Conservation (phyloP, 108 stramenopile species). For the Cyclotella choctawhatcheeana region DNA sequence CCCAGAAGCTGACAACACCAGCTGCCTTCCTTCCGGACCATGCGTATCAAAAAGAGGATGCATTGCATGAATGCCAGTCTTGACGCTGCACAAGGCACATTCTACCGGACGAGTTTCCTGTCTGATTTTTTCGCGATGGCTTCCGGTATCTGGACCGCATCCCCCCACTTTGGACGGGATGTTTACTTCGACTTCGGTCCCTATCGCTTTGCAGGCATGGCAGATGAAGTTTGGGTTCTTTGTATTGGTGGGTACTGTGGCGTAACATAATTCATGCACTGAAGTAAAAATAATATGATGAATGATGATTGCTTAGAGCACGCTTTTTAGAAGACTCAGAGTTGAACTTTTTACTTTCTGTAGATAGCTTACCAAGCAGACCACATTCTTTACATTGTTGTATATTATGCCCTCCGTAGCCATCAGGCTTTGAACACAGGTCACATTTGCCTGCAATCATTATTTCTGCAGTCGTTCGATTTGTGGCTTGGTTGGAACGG, state of each 20-base stretch:
- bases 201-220: constrained; percentile 55
- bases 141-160: constrained; percentile 20
- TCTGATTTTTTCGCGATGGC: constrained; percentile 29
- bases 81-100: constrained; percentile 51
- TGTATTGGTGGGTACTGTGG: constrained; percentile 13
- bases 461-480: too few relatives aligned
- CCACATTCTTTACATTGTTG: constrained; percentile 54
- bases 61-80: constrained; percentile 55
- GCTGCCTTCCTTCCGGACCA: constrained; percentile 52
- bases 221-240: constrained; percentile 52
- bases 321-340: too few relatives aligned
- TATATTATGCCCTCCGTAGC: constrained; percentile 36
- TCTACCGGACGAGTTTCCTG: constrained; percentile 42
- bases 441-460: constrained; percentile 41
- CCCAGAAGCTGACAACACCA: constrained; percentile 21
- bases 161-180: constrained; percentile 47
- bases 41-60: constrained; percentile 56
- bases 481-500: too few relatives aligned
- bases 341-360: too few relatives aligned
- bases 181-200: constrained; percentile 41
- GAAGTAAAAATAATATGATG: neutral
- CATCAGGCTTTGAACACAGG: constrained; percentile 39
- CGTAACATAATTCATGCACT: constrained; percentile 66
- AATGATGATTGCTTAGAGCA: too few relatives aligned
- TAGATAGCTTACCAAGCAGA: constrained; percentile 3